Evolutionary conservation across 1,139 yeast species (phyloP), one percentile per base, ranked within the genome.

Genomic region (Arxiozyma slooffiae): DNA sequence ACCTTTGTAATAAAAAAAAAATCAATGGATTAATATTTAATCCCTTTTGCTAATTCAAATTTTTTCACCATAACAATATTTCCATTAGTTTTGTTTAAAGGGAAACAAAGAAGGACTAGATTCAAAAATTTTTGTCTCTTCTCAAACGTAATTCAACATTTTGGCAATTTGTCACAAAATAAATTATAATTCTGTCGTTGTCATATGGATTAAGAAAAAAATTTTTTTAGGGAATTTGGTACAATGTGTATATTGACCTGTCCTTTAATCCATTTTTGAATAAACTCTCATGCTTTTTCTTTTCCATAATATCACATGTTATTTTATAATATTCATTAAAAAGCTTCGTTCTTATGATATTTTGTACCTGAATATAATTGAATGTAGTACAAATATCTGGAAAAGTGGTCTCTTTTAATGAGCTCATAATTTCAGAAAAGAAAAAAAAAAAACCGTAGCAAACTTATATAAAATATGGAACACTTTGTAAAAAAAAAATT

Each of bases 91-190:
- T 1, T 53, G 21, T 51, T 63, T 62, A 14, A 66, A 50, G 5
- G 72, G 71, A 58, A 68, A 69, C 36, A 70, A 66, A 61, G 70
- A 68, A 2, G 70, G 63, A 7, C 64, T 52, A 3, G 68, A 67
- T n/a, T 67, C 57, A 4, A 51, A 52, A n/a, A n/a, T n/a, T n/a
- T 5, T 52, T 44, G 24, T 38, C 51, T 9, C 44, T 26, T 30
- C 36, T 11, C 3, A n/a, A 30, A n/a, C 14, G n/a, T 11, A n/a
- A 8, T 30, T 30, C 6, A 30, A 30, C 3, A n/a, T 11, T 30
- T 14, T 30, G 36, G n/a, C n/a, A 30, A 30, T 30, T 30, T 2
- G 36, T 30, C 14, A 30, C 11, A 11, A 11, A 30, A 30, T 30
- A 30, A 30, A 30, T 14, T 8, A 30, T 30, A 30, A 30, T 30